Base-by-base conservation (phyloP, 1,139 yeast genomes). In the Protomyces inundatus region DNA sequence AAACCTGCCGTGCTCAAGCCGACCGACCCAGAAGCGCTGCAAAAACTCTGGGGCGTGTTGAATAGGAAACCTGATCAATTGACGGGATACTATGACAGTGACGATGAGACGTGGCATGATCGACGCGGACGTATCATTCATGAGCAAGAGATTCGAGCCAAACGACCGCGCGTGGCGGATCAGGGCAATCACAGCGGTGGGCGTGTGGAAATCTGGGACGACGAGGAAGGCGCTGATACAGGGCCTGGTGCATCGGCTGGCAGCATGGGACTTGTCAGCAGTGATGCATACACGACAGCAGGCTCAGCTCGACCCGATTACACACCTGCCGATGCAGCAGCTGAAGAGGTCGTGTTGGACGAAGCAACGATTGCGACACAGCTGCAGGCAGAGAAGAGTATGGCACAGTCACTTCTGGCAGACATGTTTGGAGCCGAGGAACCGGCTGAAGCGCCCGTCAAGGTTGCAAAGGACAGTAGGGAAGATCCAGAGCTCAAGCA, bases 401-500 rank as follows among this genome's bases (percentile, higher is more conserved):
- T 52, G 23, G 62, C 37, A n/a, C 35, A 51, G 33, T 14, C 34
- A n/a, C 53, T 58, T 37, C 55, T 58, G 36, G 62, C 56, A 6
- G 62, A 58, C 10, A 58, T 58, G 62, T 58, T 58, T 55, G 54
- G 54, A 14, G 45, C 34, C 10, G 35, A 40, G 23, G 55, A 50
- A 36, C 53, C 48, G 2, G 52, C 12, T 4, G 62, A 40, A 4
- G 14, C 56, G 5, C 51, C 42, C n/a, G 50, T n/a, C n/a, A 16
- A 34, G 3, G 53, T 23, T 33, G n/a, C 33, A 23, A 33, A 55
- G 12, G 53, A 55, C 16, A 42, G 32, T 10, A n/a, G 81, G 61
- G 85, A 79, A 55, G 78, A 75, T 54, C 70, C 73, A 32, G 81
- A 79, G 30, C 48, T 42, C 48, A 42, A 42, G 48, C 30, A 42